Evolutionary conservation across 352 stramenopile genomes (phyloP).

Genomic region (Phytophthora fragariae): DNA sequence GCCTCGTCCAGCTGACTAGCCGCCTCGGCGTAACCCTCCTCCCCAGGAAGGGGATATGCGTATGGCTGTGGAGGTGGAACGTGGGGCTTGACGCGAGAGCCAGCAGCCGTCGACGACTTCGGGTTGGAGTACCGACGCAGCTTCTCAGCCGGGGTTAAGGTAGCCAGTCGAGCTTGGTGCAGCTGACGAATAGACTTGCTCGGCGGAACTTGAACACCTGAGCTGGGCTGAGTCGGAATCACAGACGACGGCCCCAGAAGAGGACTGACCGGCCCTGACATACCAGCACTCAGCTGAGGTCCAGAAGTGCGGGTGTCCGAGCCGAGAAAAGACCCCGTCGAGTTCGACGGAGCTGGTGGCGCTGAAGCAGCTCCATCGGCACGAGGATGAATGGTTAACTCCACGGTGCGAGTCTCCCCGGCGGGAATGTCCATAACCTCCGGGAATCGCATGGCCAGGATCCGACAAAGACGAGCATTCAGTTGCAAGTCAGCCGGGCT

Average conservation of each 20-base stretch:
- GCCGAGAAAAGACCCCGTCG: too few species aligned
- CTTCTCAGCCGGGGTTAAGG: not conserved
- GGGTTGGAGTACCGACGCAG: not conserved
- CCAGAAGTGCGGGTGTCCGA: too few species aligned
- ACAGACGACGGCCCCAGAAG: too few species aligned
- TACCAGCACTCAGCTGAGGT: too few species aligned
- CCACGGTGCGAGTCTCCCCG: not conserved
- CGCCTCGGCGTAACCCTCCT: not conserved
- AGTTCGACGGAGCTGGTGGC: too few species aligned
- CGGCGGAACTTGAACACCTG: too few species aligned
- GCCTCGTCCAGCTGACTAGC: too few species aligned
- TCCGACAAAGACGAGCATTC: not conserved
- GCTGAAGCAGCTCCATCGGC: too few species aligned
- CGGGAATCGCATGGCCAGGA: not conserved
- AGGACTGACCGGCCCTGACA: too few species aligned
- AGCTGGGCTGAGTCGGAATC: too few species aligned
- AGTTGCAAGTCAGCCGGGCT: not conserved
- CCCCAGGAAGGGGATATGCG: not conserved
- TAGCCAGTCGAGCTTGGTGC: not conserved
- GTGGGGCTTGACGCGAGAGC: not conserved
- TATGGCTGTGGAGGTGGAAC: not conserved
- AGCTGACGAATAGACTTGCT: not conserved
- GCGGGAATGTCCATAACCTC: not conserved
- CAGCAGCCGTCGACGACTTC: not conserved
- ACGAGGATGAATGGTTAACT: too few species aligned